Base-by-base conservation (phyloP, 1,284 basidiomycete genomes). In the Ceratobasidium sp. region DNA sequence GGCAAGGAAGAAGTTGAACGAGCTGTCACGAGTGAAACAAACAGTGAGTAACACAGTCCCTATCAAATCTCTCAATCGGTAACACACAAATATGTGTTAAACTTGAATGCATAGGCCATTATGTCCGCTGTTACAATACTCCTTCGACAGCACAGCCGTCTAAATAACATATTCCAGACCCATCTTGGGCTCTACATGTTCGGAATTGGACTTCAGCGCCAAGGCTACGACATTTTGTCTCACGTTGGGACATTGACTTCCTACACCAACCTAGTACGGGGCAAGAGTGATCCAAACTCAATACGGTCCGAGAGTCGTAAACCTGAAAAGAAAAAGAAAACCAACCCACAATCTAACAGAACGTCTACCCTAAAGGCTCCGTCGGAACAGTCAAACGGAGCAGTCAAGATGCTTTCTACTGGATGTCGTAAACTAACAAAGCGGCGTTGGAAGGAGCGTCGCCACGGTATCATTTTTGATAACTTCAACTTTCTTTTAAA, bases 401-500 rank as follows among this genome's bases (percentile, higher is more conserved):
- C 49, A 39, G 46, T 68, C 15, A 51, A 53, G 4, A 68, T n/a
- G 18, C 67, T 68, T 12, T 23, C 67, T 9, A 9, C 0, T 39
- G 67, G 23, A 39, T 68, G 67, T 20, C 44, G 67, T 4, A 39
- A 28, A 39, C 26, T 33, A 28, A 53, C 49, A 20, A 68, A 53
- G 39, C 10, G n/a, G 18, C 61, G 33, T 7, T 63, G 61, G 61
- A 63, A 63, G 20, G 13, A 63, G 18, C 68, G 0, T 80, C 64
- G 81, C 0, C 83, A 81, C 67, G 81, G 71, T 0, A 78, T 81
- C 4, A 81, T 84, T 0, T 87, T 86, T 75, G 85, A 87, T 79
- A 86, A 86, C 69, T 85, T 86, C 26, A 86, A 86, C 75, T 82
- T 85, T 79, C 75, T 83, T 0, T 83, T 82, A 28, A 80, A 81